A percentile compares a stretch with the other conserved stretches of the same genome.
phyloP scores from a whole-genome alignment of 495 filamentous ascomycete species.

The Coniosporium apollinis region DNA sequence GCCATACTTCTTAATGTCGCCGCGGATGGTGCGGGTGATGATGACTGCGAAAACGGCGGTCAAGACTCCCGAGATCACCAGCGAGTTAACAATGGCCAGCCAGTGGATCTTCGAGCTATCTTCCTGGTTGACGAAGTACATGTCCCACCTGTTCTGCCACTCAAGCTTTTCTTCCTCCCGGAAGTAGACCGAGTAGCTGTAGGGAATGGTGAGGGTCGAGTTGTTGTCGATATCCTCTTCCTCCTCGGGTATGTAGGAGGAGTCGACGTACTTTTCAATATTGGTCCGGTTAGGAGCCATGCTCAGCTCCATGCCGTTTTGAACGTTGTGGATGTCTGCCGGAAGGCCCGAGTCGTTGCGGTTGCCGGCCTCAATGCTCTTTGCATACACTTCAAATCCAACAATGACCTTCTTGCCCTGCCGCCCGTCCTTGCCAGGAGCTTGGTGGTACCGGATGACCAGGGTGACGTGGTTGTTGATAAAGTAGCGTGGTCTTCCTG shows the following conservation, averaged over 20 bases:
- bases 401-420: conserved; percentile 70
- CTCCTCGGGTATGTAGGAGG: conserved; percentile 35
- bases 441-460: conserved; percentile 66
- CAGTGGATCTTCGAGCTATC: conserved; percentile 77
- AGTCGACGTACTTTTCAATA: conserved; percentile 37
- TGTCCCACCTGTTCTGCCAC: conserved; percentile 78
- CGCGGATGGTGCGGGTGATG: conserved; percentile 61
- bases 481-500: conserved; percentile 50
- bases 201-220: conserved; percentile 60
- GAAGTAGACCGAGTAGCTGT: conserved; percentile 88
- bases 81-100: conserved; percentile 81
- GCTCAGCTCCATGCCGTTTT: conserved; percentile 49
- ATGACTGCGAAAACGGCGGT: conserved; percentile 78
- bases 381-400: conserved; percentile 85
- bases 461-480: conserved; percentile 89
- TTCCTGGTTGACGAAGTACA: conserved; percentile 86
- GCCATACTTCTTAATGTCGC: conserved; percentile 61
- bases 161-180: conserved; percentile 69
- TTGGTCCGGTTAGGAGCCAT: conserved; percentile 43
- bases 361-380: conserved; percentile 53
- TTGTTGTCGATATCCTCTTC: conserved; percentile 31
- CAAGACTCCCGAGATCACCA: conserved; percentile 70
- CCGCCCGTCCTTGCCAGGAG: conserved; percentile 48
- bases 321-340: conserved; percentile 40
- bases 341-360: conserved; percentile 50